Conservation (phyloP, 345 rosid genomes). For the Mangifera indica region DNA sequence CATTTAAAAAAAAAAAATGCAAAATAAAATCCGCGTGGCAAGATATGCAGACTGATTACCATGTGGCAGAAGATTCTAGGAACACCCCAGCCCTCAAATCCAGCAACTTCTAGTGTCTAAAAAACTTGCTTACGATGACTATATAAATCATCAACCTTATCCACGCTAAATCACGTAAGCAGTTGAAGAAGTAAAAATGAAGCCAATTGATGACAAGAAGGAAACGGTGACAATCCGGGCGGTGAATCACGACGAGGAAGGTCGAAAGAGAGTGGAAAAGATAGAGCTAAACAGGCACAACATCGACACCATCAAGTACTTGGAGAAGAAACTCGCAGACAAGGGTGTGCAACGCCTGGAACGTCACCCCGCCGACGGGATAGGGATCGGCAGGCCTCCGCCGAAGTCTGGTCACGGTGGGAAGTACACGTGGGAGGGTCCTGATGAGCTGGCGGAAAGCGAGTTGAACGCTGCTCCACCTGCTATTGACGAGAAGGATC, state of each 20-base stretch:
- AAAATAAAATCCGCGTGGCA: conserved; percentile 13
- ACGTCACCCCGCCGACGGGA: conserved; percentile 65
- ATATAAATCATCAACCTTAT: neutral
- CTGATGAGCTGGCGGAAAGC: conserved; percentile 41
- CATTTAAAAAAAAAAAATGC: neutral
- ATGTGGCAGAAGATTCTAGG: conserved; percentile 26
- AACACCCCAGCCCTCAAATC: conserved; percentile 16
- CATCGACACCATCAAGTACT: conserved; percentile 55
- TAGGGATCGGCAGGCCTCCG: conserved; percentile 49
- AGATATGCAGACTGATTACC: neutral
- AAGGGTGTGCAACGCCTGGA: conserved; percentile 78
- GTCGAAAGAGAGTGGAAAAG: conserved; percentile 48
- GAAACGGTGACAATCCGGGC: conserved; percentile 48
- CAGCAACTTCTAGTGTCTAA: conserved; percentile 24
- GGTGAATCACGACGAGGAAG: conserved; percentile 45
- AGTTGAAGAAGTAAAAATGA: conserved; percentile 11
- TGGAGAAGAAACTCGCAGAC: conserved; percentile 62
- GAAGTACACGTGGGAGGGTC: conserved; percentile 94
- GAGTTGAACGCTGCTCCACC: conserved; percentile 51
- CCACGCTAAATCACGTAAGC: neutral
- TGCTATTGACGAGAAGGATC: conserved; percentile 75
- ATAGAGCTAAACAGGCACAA: conserved; percentile 42
- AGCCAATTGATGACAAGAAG: conserved; percentile 42
- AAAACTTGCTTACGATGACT: neutral
- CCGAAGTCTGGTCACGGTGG: conserved; percentile 82